Evolutionary conservation across 495 filamentous ascomycete genomes (phyloP).

Genomic region (Cairneyella variabilis): DNA sequence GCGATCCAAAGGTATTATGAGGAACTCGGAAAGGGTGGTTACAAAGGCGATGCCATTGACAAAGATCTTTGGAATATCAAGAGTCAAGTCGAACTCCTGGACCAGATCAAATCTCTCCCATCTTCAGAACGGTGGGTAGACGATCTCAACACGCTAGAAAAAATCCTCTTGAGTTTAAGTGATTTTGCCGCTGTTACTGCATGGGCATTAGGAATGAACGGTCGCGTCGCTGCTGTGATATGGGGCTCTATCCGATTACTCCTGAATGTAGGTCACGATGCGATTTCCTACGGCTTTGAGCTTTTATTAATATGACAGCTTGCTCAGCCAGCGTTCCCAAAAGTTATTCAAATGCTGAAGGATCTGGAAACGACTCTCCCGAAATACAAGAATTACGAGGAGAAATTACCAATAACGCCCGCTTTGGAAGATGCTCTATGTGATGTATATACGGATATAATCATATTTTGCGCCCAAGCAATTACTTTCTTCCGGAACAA

Average conservation of each 20-base stretch:
- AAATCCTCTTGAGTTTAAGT: not conserved
- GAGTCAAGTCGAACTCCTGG: not conserved
- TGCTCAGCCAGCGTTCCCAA: conserved; percentile 1
- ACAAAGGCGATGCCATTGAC: conserved; percentile 4
- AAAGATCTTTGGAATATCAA: conserved; percentile 3
- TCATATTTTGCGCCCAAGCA: not conserved
- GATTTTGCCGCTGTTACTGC: conserved; percentile 2
- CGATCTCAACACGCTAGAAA: not conserved
- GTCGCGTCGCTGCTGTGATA: conserved; percentile 1
- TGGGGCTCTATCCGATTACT: conserved; percentile 5
- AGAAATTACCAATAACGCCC: not conserved
- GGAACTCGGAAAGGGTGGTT: conserved; percentile 4
- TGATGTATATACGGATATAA: conserved; percentile 1
- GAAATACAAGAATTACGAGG: not conserved
- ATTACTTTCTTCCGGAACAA: conserved; percentile 3
- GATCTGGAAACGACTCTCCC: not conserved
- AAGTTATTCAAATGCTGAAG: conserved; percentile 1
- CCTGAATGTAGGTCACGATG: not conserved
- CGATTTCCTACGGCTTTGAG: not conserved
- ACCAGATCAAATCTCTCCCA: not conserved
- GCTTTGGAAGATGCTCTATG: not conserved
- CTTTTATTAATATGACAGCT: not conserved
- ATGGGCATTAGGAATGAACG: conserved; percentile 3
- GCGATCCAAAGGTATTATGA: conserved; percentile 3
- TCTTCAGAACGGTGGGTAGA: not conserved